Percentiles rank a stretch among this genome's conserved stretches.
phyloP scores from a whole-genome alignment of 768 basidiomycete genomes.

The Calocybe indica region DNA sequence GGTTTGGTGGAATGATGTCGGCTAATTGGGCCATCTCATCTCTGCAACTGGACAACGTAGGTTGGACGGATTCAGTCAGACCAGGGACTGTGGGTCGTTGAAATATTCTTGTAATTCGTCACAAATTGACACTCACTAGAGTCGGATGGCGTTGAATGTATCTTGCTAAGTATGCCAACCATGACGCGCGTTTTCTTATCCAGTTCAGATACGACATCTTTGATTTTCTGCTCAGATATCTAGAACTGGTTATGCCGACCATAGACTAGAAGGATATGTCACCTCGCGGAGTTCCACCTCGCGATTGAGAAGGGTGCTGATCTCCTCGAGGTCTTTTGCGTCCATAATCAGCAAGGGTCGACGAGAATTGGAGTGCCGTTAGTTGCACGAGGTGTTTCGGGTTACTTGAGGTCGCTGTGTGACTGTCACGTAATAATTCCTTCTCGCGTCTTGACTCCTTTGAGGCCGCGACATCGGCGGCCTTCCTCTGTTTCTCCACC shows the following conservation, averaged over 20 bases:
- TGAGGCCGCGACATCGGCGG: no score
- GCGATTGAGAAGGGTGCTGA: conserved; percentile 55
- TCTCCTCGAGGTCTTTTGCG: conserved; percentile 41
- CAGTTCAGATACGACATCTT: conserved; percentile 64
- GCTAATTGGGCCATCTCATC: conserved; percentile 48
- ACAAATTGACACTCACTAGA: conserved; percentile 38
- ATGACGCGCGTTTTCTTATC: conserved; percentile 72
- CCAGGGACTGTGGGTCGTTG: conserved; percentile 41
- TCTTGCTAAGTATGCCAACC: conserved; percentile 71
- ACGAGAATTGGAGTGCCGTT: conserved; percentile 13
- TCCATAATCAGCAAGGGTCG: conserved; percentile 40
- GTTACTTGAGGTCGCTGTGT: no score
- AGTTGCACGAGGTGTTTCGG: no score
- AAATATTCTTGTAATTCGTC: conserved; percentile 5
- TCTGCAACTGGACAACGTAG: conserved; percentile 49
- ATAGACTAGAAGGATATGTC: conserved; percentile 8
- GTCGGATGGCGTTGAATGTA: conserved; percentile 65
- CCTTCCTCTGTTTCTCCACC: no score
- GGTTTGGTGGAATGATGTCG: conserved; percentile 55
- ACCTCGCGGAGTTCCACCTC: conserved; percentile 68
- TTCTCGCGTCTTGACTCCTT: no score
- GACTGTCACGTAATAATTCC: no score
- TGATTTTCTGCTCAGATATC: conserved; percentile 56
- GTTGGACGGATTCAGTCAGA: conserved; percentile 51
- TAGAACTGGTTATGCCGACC: no score